phyloP scores from a whole-genome alignment of 2,329 filamentous ascomycete genomes.

The Immersiporthe knoxdaviesiana region DNA sequence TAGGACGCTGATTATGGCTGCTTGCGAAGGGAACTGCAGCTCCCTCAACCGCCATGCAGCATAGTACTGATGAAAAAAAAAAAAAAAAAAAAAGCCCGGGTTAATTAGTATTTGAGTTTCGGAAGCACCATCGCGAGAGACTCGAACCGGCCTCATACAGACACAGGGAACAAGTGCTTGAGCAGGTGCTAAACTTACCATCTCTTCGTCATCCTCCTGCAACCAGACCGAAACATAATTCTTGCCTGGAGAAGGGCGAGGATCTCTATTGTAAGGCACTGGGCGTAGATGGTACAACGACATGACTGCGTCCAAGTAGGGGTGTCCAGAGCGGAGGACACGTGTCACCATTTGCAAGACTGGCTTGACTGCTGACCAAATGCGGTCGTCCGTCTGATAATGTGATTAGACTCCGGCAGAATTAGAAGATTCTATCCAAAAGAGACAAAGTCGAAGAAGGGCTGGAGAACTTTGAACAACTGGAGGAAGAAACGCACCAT shows the following conservation, averaged over 20 bases:
- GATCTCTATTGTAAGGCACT: neutral
- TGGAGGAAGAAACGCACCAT: neutral
- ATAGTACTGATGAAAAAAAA: neutral
- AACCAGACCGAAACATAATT: neutral
- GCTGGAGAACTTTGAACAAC: neutral
- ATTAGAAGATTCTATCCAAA: neutral
- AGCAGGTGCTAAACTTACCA: neutral
- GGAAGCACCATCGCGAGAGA: neutral
- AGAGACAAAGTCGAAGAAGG: neutral
- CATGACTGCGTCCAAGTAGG: neutral
- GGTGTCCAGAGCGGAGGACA: neutral
- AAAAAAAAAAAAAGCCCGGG: neutral
- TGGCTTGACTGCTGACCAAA: neutral
- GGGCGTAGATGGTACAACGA: neutral
- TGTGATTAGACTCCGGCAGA: neutral
- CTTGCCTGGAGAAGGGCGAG: neutral
- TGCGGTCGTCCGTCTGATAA: neutral
- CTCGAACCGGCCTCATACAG: neutral
- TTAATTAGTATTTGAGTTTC: neutral
- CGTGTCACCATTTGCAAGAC: constrained; percentile 1
- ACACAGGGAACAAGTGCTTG: too few relatives aligned
- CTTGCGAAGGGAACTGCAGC: neutral
- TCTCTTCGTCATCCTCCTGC: neutral
- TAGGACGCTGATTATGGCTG: neutral
- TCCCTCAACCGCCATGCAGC: neutral